Conservation (phyloP, 108 stramenopile species). For the Nitzschia inconspicua region DNA sequence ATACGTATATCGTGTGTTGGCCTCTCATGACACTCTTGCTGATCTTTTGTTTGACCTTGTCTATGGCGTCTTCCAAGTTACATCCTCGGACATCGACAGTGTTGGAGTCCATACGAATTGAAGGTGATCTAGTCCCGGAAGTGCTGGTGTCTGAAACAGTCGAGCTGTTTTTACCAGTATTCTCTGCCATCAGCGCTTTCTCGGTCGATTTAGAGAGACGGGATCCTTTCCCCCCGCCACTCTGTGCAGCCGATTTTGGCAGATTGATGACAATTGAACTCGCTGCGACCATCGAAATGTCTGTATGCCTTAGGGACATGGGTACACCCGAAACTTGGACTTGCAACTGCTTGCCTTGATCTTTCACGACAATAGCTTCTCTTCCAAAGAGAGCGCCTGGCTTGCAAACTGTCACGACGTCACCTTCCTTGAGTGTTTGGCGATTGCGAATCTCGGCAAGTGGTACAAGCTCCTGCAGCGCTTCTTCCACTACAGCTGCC, state of each 20-base stretch:
- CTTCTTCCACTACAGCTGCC: slow-evolving; percentile 22
- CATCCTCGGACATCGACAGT: slow-evolving; percentile 85
- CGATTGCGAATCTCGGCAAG: slow-evolving; percentile 60
- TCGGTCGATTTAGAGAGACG: slow-evolving; percentile 56
- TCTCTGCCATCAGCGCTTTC: slow-evolving; percentile 53
- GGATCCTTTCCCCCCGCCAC: neutral
- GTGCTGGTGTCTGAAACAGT: slow-evolving; percentile 12
- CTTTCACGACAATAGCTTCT: slow-evolving; percentile 50
- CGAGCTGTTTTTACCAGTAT: neutral
- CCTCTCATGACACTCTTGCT: slow-evolving; percentile 44
- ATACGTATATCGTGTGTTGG: slow-evolving; percentile 48
- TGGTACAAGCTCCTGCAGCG: slow-evolving; percentile 60
- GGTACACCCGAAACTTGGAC: slow-evolving; percentile 58
- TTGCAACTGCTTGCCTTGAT: slow-evolving; percentile 56
- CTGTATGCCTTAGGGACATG: slow-evolving; percentile 56
- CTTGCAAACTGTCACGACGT: slow-evolving; percentile 70
- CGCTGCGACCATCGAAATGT: slow-evolving; percentile 50
- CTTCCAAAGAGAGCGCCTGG: slow-evolving; percentile 62
- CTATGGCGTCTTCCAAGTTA: slow-evolving; percentile 76
- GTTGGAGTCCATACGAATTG: slow-evolving; percentile 74
- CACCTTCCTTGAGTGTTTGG: slow-evolving; percentile 49
- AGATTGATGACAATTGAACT: neutral
- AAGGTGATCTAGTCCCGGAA: slow-evolving; percentile 6
- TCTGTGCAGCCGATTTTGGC: neutral
- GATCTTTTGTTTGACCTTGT: slow-evolving; percentile 51